phyloP scores from a whole-genome alignment of 768 basidiomycete genomes.

The Trametes meyenii region DNA sequence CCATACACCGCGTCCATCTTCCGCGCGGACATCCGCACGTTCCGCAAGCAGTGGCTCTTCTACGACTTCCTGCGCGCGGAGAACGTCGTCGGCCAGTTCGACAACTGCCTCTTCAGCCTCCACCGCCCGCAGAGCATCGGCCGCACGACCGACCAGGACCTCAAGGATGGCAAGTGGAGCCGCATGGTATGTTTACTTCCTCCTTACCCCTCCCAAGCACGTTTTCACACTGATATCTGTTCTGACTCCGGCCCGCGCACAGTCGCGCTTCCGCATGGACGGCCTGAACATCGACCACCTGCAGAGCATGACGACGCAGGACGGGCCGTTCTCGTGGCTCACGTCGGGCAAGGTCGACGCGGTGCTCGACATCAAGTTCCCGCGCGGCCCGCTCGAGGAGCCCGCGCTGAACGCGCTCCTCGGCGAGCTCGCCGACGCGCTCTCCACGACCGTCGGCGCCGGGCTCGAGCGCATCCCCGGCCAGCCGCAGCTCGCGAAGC shows the following conservation, averaged over 20 bases:
- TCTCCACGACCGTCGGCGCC: conserved; percentile 56
- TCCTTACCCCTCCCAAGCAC: background rate
- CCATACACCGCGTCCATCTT: conserved; percentile 94
- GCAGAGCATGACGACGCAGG: conserved; percentile 77
- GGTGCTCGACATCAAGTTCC: conserved; percentile 97
- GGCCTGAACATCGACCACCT: conserved; percentile 96
- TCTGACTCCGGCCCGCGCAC: background rate
- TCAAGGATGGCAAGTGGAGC: conserved; percentile 82
- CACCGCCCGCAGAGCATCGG: conserved; percentile 97
- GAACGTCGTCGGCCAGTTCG: conserved; percentile 95
- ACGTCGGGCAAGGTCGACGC: conserved; percentile 96
- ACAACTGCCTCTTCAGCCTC: conserved; percentile 95
- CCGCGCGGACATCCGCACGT: conserved; percentile 79
- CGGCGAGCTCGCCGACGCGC: conserved; percentile 88
- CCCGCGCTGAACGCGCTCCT: conserved; percentile 80
- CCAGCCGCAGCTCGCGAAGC: conserved; percentile 83
- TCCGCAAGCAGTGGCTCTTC: conserved; percentile 94
- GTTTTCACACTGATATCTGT: too few species aligned
- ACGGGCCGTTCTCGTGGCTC: conserved; percentile 96
- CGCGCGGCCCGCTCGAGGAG: conserved; percentile 70
- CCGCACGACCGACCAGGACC: conserved; percentile 82
- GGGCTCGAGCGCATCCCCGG: conserved; percentile 74
- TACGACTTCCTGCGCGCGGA: conserved; percentile 92
- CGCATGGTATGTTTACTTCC: conserved; percentile 88
- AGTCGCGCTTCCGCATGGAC: conserved; percentile 96